These are phyloP conservation scores for Rubroboletus satanas DNA, from an alignment of 768 basidiomycete species.

Conservation along the genomic window DNA sequence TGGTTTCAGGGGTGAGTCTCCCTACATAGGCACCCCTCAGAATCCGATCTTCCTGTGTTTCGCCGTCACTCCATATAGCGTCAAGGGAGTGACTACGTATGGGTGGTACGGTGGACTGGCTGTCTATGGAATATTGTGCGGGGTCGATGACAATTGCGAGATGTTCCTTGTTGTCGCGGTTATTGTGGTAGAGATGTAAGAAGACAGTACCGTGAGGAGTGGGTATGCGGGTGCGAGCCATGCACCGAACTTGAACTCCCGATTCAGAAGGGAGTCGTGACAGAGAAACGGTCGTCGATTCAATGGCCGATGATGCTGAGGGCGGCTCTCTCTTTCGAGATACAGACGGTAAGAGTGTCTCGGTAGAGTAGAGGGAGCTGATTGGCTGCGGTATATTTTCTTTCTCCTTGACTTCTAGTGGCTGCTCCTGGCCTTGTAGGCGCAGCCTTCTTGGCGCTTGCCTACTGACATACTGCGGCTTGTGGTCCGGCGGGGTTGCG, in stretches of 20 bases:
- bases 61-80: slow-evolving; percentile 73
- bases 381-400: slow-evolving; percentile 44
- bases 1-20: slow-evolving; percentile 58
- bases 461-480: slow-evolving; percentile 62
- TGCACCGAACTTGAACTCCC: slow-evolving; percentile 74
- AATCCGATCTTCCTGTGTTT: slow-evolving; percentile 93
- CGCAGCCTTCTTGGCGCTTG: slow-evolving; percentile 71
- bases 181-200: slow-evolving; percentile 93
- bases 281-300: slow-evolving; percentile 15
- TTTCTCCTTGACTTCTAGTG: slow-evolving; percentile 38
- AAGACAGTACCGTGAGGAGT: slow-evolving; percentile 93
- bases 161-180: slow-evolving; percentile 89
- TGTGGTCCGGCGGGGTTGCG: slow-evolving; percentile 38
- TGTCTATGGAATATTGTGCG: slow-evolving; percentile 64
- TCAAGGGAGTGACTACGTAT: slow-evolving; percentile 84
- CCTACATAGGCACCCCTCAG: slow-evolving; percentile 93
- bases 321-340: slow-evolving; percentile 39
- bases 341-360: slow-evolving; percentile 32
- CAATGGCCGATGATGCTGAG: slow-evolving; percentile 28
- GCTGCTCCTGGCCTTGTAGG: slow-evolving; percentile 32
- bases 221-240: slow-evolving; percentile 96
- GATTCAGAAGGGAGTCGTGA: slow-evolving; percentile 1
- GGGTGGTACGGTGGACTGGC: slow-evolving; percentile 39
- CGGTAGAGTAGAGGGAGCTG: slow-evolving; percentile 18
- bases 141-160: slow-evolving; percentile 93